Percentiles rank a stretch among this genome's conserved stretches.
Evolutionary conservation across 495 filamentous ascomycete species (phyloP).

Genomic region (Aspergillus affinis): DNA sequence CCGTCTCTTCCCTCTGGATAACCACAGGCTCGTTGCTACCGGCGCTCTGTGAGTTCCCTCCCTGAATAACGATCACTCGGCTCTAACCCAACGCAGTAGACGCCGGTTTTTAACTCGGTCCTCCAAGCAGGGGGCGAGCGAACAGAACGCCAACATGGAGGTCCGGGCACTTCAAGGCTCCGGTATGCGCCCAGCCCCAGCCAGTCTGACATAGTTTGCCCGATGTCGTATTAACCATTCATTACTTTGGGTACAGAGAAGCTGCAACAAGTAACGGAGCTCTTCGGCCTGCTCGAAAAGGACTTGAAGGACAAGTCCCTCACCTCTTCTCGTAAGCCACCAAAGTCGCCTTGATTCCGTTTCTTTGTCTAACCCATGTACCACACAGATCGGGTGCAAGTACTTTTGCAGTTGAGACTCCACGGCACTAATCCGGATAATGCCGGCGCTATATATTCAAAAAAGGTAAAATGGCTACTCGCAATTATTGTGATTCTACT

Average conservation of each 20-base stretch:
- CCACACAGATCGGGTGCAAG: constrained; percentile 56
- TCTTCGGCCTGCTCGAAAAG: constrained; percentile 57
- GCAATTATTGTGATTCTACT: neutral
- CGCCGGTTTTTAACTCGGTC: neutral
- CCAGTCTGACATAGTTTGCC: neutral
- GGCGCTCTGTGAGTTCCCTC: neutral
- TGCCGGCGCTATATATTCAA: constrained; percentile 79
- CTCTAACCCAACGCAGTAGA: neutral
- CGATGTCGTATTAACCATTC: constrained; percentile 23
- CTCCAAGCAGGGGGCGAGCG: neutral
- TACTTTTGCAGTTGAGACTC: constrained; percentile 74
- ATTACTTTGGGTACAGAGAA: constrained; percentile 50
- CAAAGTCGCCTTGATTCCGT: constrained; percentile 11
- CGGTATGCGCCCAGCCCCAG: constrained; percentile 25
- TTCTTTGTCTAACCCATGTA: neutral
- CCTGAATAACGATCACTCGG: neutral
- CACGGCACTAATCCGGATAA: constrained; percentile 68
- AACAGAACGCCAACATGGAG: constrained; percentile 23
- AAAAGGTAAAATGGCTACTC: constrained; percentile 51
- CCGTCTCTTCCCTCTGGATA: neutral
- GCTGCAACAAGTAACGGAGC: constrained; percentile 57
- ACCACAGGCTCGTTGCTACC: neutral
- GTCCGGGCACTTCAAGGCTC: constrained; percentile 29
- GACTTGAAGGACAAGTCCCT: constrained; percentile 58
- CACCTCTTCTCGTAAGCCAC: constrained; percentile 54